A percentile compares a stretch with the other conserved stretches of the same genome.
These are phyloP conservation scores for Oryza rufipogon DNA, from an alignment of 176 grass and related monocot species.

Conservation along the genomic window DNA sequence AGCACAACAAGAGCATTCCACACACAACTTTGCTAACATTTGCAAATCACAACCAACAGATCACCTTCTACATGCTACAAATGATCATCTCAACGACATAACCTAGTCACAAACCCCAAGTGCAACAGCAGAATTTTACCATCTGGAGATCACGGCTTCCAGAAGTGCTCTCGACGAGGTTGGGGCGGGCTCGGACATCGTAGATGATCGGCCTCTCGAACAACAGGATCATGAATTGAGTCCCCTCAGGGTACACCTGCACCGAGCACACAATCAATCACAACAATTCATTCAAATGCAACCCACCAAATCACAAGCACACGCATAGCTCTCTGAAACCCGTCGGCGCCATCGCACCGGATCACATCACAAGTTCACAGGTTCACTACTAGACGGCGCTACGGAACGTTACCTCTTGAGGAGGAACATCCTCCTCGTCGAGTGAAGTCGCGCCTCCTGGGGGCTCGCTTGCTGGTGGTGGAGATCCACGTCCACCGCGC, in stretches of 20 bases:
- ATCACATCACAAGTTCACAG: neutral
- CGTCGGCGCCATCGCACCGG: neutral
- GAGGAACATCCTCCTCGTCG: too few species aligned
- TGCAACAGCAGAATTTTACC: constrained; percentile 28
- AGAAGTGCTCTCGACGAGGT: constrained; percentile 88
- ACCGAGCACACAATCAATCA: neutral
- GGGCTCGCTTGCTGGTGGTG: too few species aligned
- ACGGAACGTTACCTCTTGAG: too few species aligned
- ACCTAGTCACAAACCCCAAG: neutral
- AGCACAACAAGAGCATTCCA: too few species aligned
- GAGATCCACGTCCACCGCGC: too few species aligned
- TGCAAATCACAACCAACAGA: neutral
- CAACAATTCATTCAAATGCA: neutral
- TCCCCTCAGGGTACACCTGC: constrained; percentile 91
- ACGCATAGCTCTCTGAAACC: neutral
- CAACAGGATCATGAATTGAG: constrained; percentile 77
- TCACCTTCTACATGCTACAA: neutral
- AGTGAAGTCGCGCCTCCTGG: too few species aligned
- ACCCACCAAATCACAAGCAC: neutral
- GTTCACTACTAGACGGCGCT: neutral
- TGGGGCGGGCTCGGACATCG: constrained; percentile 83
- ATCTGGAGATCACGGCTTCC: constrained; percentile 86
- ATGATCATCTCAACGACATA: too few species aligned
- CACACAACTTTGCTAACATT: too few species aligned
- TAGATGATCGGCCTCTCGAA: constrained; percentile 94